A percentile compares a stretch with the other conserved stretches of the same genome.
phyloP scores from a whole-genome alignment of 257 asterid species.

The Solanum okadae region DNA sequence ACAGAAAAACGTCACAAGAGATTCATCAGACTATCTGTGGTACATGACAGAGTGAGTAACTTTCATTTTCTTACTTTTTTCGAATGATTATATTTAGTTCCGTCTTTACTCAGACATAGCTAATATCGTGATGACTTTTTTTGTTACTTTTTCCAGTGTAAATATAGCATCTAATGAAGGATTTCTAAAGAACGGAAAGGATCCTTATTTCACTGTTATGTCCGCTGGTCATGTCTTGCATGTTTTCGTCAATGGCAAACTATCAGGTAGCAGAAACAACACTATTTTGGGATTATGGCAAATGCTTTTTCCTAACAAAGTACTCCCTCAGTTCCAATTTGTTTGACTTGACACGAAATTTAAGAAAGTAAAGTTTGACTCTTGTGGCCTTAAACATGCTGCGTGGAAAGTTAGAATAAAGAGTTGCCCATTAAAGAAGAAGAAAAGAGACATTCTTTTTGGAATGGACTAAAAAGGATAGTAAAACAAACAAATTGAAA shows the following conservation, averaged over 20 bases:
- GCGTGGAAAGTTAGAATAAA: background rate
- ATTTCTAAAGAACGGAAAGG: constrained; percentile 46
- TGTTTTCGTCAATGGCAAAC: constrained; percentile 61
- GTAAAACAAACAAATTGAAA: background rate
- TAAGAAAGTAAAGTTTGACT: background rate
- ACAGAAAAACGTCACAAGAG: constrained; percentile 9
- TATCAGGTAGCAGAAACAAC: constrained; percentile 39
- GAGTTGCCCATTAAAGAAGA: background rate
- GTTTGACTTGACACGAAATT: background rate
- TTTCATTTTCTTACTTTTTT: background rate
- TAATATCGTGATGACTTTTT: background rate
- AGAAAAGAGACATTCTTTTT: background rate
- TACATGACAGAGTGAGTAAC: constrained; percentile 59
- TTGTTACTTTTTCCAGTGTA: constrained; percentile 31
- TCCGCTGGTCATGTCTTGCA: constrained; percentile 92
- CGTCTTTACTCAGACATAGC: background rate
- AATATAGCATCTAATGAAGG: constrained; percentile 60
- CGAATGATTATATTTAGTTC: background rate
- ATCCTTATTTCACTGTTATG: constrained; percentile 59
- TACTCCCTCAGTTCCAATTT: background rate
- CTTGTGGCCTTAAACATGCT: background rate
- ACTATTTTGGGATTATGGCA: background rate
- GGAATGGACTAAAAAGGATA: background rate
- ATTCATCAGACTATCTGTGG: constrained; percentile 13
- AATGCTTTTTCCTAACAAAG: background rate